Evolutionary conservation across 768 basidiomycete genomes (phyloP).

Genomic region (Omphalotus guepiniiformis): DNA sequence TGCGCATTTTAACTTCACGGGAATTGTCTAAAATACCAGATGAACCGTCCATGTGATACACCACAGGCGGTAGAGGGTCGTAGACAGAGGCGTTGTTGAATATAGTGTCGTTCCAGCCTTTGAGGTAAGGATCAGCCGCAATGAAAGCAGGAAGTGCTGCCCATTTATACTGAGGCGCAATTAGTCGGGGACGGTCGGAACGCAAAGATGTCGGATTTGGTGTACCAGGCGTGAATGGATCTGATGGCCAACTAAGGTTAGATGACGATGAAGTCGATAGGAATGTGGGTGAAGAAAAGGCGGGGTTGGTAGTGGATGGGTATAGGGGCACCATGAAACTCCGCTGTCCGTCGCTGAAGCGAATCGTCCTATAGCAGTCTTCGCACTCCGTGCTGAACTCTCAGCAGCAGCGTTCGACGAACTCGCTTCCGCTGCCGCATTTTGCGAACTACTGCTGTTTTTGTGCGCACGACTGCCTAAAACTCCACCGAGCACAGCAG

Average conservation of each 20-base stretch:
- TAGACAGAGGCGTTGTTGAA: slow-evolving; percentile 81
- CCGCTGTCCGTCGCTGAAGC: slow-evolving; percentile 75
- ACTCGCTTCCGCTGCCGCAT: slow-evolving; percentile 34
- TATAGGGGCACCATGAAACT: slow-evolving; percentile 82
- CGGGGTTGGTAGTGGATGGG: slow-evolving; percentile 78
- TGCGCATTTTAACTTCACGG: slow-evolving; percentile 83
- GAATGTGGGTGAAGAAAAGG: slow-evolving; percentile 71
- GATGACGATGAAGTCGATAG: slow-evolving; percentile 42
- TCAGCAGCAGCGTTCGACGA: slow-evolving; percentile 34
- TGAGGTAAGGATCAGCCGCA: slow-evolving; percentile 77
- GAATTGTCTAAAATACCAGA: slow-evolving; percentile 92
- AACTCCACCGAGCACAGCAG: slow-evolving; percentile 74
- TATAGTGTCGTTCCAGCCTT: slow-evolving; percentile 87
- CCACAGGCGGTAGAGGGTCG: slow-evolving; percentile 55
- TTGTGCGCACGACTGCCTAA: slow-evolving; percentile 60
- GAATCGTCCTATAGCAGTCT: slow-evolving; percentile 55
- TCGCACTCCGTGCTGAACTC: slow-evolving; percentile 22
- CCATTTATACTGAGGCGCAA: slow-evolving; percentile 96
- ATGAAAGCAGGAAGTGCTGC: slow-evolving; percentile 73
- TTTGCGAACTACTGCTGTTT: slow-evolving; percentile 30
- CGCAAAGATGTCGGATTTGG: slow-evolving; percentile 59
- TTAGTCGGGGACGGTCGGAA: slow-evolving; percentile 80
- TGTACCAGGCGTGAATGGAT: slow-evolving; percentile 65
- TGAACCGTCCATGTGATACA: slow-evolving; percentile 72
- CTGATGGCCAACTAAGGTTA: slow-evolving; percentile 69